phyloP scores from a whole-genome alignment of 1,284 basidiomycete genomes.

The Cerioporus squamosus region DNA sequence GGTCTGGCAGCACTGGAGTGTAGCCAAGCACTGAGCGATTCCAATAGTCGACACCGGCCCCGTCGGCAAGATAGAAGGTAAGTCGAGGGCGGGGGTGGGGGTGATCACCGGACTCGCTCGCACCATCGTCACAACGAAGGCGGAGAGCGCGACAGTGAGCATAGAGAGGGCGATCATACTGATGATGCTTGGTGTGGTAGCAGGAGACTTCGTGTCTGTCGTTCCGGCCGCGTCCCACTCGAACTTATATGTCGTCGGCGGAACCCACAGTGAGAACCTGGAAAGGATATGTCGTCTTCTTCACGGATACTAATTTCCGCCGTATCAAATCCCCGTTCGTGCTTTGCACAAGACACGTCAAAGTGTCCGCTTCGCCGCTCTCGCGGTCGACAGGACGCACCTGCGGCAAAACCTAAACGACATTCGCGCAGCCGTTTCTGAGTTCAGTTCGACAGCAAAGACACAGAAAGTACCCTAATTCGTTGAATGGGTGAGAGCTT shows the following conservation, averaged over 20 bases:
- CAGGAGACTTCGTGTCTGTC: slow-evolving; percentile 3
- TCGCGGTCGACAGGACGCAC: not conserved
- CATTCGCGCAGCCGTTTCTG: not conserved
- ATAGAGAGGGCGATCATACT: not conserved
- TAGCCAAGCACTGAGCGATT: slow-evolving; percentile 47
- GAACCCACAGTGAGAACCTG: not conserved
- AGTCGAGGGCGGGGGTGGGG: slow-evolving; percentile 1
- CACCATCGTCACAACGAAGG: not conserved
- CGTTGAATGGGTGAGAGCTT: not conserved
- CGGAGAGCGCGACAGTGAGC: not conserved
- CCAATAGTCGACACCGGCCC: slow-evolving; percentile 57
- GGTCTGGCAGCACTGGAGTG: slow-evolving; percentile 19
- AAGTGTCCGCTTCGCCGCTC: not conserved
- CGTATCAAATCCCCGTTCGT: not conserved
- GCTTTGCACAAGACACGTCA: not conserved
- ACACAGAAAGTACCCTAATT: not conserved
- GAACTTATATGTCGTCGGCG: not conserved
- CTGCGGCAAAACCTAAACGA: not conserved
- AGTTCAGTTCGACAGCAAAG: not conserved
- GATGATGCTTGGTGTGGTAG: not conserved
- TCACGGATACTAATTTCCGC: not conserved
- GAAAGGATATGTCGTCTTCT: not conserved
- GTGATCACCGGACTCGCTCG: slow-evolving; percentile 15
- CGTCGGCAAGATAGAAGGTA: slow-evolving; percentile 41
- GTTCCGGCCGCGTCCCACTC: not conserved